These are phyloP conservation scores for Vitis rupestris DNA, from an alignment of 164 flowering plant species.

Conservation along the genomic window DNA sequence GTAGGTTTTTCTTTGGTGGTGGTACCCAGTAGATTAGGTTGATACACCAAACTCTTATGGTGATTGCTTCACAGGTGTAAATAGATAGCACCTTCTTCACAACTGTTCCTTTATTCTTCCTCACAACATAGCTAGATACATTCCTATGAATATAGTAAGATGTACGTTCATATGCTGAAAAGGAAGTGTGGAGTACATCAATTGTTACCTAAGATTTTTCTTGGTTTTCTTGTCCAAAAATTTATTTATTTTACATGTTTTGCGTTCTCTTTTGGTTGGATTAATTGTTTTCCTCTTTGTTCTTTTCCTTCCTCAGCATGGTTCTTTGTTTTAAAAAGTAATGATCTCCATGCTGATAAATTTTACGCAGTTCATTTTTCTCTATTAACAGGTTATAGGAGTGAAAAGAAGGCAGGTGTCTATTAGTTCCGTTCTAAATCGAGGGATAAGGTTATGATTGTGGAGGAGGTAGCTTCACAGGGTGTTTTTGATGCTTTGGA, in stretches of 20 bases:
- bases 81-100: no score
- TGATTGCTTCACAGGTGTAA: no score
- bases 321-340: neutral
- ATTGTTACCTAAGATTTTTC: no score
- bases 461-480: slow-evolving; percentile 68
- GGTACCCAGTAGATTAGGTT: no score
- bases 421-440: slow-evolving; percentile 79
- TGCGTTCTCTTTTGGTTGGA: neutral
- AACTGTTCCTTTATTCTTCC: no score
- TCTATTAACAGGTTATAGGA: slow-evolving; percentile 66
- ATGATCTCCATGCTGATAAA: neutral
- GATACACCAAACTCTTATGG: no score
- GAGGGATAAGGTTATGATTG: slow-evolving; percentile 85
- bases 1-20: no score
- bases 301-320: neutral
- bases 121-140: no score
- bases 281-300: neutral
- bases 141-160: no score
- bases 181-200: no score
- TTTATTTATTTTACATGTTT: neutral
- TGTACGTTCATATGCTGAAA: no score
- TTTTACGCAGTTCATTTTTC: neutral
- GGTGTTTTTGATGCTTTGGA: slow-evolving; percentile 67
- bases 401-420: slow-evolving; percentile 87
- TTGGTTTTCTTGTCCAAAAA: no score